phyloP scores from a whole-genome alignment of 768 basidiomycete species.

The Tricholoma flavovirens region DNA sequence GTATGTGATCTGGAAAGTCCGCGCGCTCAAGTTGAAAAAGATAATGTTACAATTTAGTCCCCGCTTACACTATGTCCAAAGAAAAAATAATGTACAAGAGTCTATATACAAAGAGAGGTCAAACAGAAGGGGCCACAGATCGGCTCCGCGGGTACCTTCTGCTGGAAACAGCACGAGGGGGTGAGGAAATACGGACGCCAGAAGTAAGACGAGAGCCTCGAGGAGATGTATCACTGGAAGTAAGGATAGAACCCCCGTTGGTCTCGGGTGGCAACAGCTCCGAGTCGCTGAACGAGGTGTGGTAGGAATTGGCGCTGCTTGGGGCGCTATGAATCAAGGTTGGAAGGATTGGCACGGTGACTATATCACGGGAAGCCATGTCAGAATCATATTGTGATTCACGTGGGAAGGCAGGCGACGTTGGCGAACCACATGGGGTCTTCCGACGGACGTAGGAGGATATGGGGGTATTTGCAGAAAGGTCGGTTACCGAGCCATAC shows the following conservation, averaged over 20 bases:
- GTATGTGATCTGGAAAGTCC: background rate
- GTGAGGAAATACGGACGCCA: conserved; percentile 41
- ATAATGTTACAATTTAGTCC: conserved; percentile 18
- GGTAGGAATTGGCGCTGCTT: conserved; percentile 37
- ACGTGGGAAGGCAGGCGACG: conserved; percentile 56
- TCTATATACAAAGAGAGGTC: conserved; percentile 7
- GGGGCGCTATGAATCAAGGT: conserved; percentile 41
- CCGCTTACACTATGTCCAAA: conserved; percentile 3
- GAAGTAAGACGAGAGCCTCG: conserved; percentile 29
- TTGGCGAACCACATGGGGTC: conserved; percentile 70
- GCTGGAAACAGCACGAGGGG: conserved; percentile 28
- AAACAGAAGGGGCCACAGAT: conserved; percentile 24
- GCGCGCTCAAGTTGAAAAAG: background rate
- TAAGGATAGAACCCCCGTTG: conserved; percentile 11
- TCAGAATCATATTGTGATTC: conserved; percentile 36
- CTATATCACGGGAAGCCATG: conserved; percentile 37
- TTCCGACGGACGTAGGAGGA: conserved; percentile 76
- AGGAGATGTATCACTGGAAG: conserved; percentile 22
- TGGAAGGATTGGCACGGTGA: conserved; percentile 63
- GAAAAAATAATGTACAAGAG: conserved; percentile 9
- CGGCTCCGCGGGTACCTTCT: conserved; percentile 26
- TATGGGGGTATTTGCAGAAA: conserved; percentile 66
- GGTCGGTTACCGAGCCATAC: conserved; percentile 45
- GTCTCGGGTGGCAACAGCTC: conserved; percentile 20
- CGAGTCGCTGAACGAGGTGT: conserved; percentile 33